Evolutionary conservation across 148 eudicot species (phyloP).

Genomic region (Polygonum aviculare): DNA sequence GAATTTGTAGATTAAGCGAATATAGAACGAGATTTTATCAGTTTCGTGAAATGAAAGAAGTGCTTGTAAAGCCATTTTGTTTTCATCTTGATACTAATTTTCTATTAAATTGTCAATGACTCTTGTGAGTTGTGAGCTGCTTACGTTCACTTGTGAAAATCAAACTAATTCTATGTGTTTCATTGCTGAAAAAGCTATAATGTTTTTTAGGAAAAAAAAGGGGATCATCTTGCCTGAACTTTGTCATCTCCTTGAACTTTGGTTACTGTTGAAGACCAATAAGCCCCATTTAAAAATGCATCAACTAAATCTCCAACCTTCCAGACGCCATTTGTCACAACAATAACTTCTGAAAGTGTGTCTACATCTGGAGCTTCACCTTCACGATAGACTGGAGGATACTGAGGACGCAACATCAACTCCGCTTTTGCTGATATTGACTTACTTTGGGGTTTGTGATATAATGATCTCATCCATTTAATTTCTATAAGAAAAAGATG

Average conservation of each 20-base stretch:
- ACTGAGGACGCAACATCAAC: conserved; percentile 71
- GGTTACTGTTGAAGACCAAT: conserved; percentile 63
- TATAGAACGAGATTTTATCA: not conserved
- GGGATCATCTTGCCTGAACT: conserved; percentile 41
- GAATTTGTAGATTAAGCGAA: not conserved
- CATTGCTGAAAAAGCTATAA: not conserved
- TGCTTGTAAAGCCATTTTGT: not conserved
- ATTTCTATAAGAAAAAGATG: conserved; percentile 28
- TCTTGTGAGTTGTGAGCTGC: not conserved
- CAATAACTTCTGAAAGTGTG: conserved; percentile 37
- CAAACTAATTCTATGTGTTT: not conserved
- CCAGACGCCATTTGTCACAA: conserved; percentile 49
- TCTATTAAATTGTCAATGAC: not conserved
- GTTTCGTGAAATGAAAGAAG: not conserved
- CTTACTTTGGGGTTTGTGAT: conserved; percentile 26
- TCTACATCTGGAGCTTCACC: conserved; percentile 28
- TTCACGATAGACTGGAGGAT: conserved; percentile 42
- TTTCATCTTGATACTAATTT: not conserved
- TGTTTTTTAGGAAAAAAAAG: not conserved
- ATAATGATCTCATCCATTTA: conserved; percentile 28
- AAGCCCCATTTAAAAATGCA: conserved; percentile 48
- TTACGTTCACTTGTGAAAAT: not conserved
- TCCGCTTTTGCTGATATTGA: conserved; percentile 20
- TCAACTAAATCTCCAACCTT: conserved; percentile 77
- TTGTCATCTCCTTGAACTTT: conserved; percentile 32